Base-by-base conservation (phyloP, 495 filamentous ascomycete species). In the Massariosphaeria phaeospora region DNA sequence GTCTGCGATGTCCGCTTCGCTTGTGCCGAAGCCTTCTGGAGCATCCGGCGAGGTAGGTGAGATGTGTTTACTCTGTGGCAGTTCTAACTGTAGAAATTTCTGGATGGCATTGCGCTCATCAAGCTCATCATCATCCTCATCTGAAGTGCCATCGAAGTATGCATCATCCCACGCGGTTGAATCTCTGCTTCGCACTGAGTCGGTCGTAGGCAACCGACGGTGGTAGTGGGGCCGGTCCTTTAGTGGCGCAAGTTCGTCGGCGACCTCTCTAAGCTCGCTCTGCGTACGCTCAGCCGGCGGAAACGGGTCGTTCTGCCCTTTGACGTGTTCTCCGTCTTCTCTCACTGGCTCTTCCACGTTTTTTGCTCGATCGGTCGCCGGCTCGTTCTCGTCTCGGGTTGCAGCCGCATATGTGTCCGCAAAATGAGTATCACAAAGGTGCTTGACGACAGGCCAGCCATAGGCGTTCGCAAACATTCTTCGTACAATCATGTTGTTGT, bases 401-500 rank as follows among this genome's bases (percentile, higher is more conserved):
- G 69, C 73, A 2, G 84, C 80, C 2, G 73, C 69, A 31, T 79
- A 79, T 0, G 76, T 79, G 59, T 88, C 80, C 36, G 80, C 83
- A 63, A 98, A 98, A 64, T 98, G 93, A 0, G 88, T 89, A 64
- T 96, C 90, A 38, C 91, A 87, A 1, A 97, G 72, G 67, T 98
- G 93, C 66, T 95, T 86, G 40, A 96, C 75, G 4, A 98, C 93
- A 0, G 91, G 91, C 93, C 93, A 98, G 2, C 93, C 93, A 64
- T 95, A 95, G 0, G 93, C 93, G 67, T 98, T 98, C 51, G 90
- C 85, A 61, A 98, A 97, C 81, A 87, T 91, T 26, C 93, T 83
- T 23, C 93, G 84, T 17, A 98, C 93, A 53, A 96, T 85, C 52
- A 98, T 91, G 67, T 98, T 98, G 70, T 98, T 98, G 69, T 98